Evolutionary conservation across 352 stramenopile genomes (phyloP), one percentile per base, ranked within the genome.

Genomic region (Thalassiosira exigua): DNA sequence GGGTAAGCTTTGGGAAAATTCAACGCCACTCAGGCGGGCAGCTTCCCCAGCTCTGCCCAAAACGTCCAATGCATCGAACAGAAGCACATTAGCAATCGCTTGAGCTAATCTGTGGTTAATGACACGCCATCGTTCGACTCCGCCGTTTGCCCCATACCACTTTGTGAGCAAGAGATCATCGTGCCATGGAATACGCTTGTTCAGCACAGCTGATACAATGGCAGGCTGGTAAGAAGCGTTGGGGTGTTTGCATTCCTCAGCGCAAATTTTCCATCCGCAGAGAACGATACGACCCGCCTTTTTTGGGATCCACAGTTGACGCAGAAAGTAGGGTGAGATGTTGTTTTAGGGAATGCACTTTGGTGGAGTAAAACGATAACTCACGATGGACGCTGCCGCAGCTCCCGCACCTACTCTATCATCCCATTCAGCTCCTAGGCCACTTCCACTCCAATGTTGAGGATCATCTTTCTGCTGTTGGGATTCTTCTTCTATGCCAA

Each of bases 61-160:
- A 29, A 94, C 80, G 76, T 94, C 90, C 12, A 94, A 65, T 22
- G 80, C 86, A 85, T 94, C 90, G 71, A 94, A 85, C 19, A 94
- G 46, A 29, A 92, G 57, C 12, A 94, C 58, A 57, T 75, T 88
- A 51, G 84, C 75, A 19, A 84, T 86, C 27, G 82, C 82, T 64
- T 93, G 86, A 26, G 52, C 52, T 19, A 93, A 56, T 52, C 69
- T 80, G 61, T 93, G 81, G 69, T 92, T 74, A 30, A 94, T 62
- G 17, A 92, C 86, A 54, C 88, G 86, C 84, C 86, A 91, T 46
- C 84, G 41, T n/a, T 88, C 26, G 9, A 70, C 21, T 32, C 87
- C 79, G 36, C 76, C 82, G 22, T 86, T 60, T 17, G 42, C 32
- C 33, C 79, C 70, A 71, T 92, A 94, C 87, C 87, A 94, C 30